phyloP scores from a whole-genome alignment of 2,329 filamentous ascomycete species.

The Fusarium fujikuroi region DNA sequence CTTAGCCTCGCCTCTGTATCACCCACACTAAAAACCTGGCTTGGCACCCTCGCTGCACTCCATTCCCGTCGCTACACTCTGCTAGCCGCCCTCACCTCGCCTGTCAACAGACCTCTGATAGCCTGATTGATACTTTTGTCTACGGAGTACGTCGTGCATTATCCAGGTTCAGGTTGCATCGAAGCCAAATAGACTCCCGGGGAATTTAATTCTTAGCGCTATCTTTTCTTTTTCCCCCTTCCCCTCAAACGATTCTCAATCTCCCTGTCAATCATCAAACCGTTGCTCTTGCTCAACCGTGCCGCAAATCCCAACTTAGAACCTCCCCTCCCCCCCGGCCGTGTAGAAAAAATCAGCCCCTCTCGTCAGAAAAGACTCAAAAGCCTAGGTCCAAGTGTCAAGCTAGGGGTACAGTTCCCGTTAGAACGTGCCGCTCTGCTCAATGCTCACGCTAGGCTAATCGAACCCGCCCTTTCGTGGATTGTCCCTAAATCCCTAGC shows the following conservation, averaged over 20 bases:
- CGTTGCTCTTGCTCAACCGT: neutral
- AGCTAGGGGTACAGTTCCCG: constrained; percentile 18
- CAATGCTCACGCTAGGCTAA: constrained; percentile 23
- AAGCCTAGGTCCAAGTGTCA: neutral
- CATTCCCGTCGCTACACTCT: constrained; percentile 30
- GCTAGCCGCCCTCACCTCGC: constrained; percentile 18
- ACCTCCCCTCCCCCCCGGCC: neutral
- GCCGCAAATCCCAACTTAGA: neutral
- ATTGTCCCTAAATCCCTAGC: constrained; percentile 32
- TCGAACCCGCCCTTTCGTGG: constrained; percentile 28
- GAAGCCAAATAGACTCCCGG: constrained; percentile 22
- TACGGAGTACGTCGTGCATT: neutral
- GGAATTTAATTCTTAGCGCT: constrained; percentile 33
- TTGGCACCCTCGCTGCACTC: neutral
- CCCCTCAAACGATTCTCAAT: neutral
- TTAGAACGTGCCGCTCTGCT: constrained; percentile 1
- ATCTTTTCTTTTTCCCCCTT: neutral
- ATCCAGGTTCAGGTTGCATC: constrained; percentile 16
- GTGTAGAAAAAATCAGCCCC: neutral
- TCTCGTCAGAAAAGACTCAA: constrained; percentile 10
- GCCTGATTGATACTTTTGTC: neutral
- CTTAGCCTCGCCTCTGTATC: constrained; percentile 28
- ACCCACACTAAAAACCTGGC: constrained; percentile 16
- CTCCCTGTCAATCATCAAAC: neutral
- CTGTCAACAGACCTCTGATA: neutral